Conservation (phyloP, 2,329 filamentous ascomycete species). For the Capronia epimyces region DNA sequence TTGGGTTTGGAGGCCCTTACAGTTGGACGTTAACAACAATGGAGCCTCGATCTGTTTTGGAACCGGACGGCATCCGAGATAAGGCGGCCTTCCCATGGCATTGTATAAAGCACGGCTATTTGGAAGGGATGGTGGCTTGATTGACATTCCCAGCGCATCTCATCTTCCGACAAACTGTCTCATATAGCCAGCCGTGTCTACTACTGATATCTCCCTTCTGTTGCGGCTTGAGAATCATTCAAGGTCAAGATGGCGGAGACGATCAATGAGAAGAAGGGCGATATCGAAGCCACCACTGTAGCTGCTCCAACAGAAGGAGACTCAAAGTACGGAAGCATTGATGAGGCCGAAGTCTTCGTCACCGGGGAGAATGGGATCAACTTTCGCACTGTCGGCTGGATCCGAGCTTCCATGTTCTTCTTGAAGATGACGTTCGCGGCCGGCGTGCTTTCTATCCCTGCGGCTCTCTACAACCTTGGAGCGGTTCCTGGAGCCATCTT, state of each 20-base stretch:
- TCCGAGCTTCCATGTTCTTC: slow-evolving; percentile 46
- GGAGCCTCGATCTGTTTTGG: no score
- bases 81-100: no score
- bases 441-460: slow-evolving; percentile 73
- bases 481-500: slow-evolving; percentile 45
- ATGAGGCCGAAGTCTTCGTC: slow-evolving; percentile 42
- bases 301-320: background rate
- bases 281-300: slow-evolving; percentile 1
- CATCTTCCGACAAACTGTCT: no score
- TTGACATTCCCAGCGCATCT: no score
- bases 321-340: background rate
- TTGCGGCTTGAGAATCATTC: no score
- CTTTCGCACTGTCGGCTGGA: slow-evolving; percentile 47
- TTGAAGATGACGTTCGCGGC: slow-evolving; percentile 76
- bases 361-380: slow-evolving; percentile 41
- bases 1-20: no score
- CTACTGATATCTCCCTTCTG: no score
- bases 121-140: no score
- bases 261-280: slow-evolving; percentile 2
- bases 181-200: no score
- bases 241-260: background rate
- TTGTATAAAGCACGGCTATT: no score
- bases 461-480: slow-evolving; percentile 33
- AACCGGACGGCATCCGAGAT: no score
- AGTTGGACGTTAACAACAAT: no score